Conservation (phyloP, 2,329 filamentous ascomycete genomes). For the Calonectria ilicicola region DNA sequence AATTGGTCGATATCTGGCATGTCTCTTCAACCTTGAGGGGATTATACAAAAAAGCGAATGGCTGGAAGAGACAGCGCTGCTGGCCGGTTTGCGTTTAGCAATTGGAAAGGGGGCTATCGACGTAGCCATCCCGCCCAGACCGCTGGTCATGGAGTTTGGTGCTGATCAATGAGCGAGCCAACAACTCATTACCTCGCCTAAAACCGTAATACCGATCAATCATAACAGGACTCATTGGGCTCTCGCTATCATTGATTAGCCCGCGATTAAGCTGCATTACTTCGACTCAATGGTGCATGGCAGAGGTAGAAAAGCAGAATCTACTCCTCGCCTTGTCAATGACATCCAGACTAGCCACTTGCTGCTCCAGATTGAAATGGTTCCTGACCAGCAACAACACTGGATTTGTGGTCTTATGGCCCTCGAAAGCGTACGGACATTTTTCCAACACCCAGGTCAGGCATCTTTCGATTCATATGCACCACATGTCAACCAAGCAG, state of each 20-base stretch:
- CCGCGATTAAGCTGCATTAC: rapidly evolving
- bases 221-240: not conserved
- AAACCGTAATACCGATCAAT: not conserved
- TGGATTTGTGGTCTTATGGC: not conserved
- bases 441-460: too few relatives aligned
- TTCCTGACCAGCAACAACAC: not conserved
- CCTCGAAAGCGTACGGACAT: too few relatives aligned
- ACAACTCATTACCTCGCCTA: not conserved
- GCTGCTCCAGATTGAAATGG: not conserved
- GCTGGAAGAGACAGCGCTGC: not conserved
- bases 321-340: not conserved
- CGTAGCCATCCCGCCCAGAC: not conserved
- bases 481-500: too few relatives aligned
- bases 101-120: not conserved
- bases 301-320: not conserved
- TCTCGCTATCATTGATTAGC: not conserved
- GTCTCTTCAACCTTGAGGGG: not conserved
- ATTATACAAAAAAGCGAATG: not conserved
- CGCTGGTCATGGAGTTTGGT: not conserved
- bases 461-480: too few relatives aligned
- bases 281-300: not conserved
- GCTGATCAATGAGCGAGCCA: not conserved
- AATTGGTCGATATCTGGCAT: not conserved
- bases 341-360: not conserved
- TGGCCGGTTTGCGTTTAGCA: not conserved